These are phyloP conservation scores for Aspergillus novoparasiticus DNA, from an alignment of 2,329 filamentous ascomycete genomes.

Conservation along the genomic window DNA sequence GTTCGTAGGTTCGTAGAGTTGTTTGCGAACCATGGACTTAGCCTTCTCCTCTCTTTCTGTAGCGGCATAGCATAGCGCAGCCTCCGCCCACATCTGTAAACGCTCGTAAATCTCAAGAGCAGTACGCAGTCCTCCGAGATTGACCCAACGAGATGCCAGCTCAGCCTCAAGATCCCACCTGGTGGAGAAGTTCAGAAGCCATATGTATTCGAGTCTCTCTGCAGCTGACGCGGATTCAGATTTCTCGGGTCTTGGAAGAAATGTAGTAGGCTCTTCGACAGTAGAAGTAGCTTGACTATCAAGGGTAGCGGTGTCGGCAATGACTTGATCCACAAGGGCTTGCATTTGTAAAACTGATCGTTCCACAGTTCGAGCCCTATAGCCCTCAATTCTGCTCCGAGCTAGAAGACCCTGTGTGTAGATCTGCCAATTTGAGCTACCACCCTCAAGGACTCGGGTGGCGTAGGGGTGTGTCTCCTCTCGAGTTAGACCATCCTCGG, in stretches of 20 bases:
- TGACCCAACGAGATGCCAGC: conserved; percentile 88
- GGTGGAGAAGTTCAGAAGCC: conserved; percentile 79
- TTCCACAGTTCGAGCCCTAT: conserved; percentile 84
- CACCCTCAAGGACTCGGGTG: conserved; percentile 80
- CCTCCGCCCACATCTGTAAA: conserved; percentile 90
- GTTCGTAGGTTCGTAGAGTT: conserved; percentile 70
- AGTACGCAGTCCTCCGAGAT: conserved; percentile 81
- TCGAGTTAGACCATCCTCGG: conserved; percentile 80
- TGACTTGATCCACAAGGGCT: conserved; percentile 90
- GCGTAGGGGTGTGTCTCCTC: conserved; percentile 94
- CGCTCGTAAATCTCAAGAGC: conserved; percentile 96
- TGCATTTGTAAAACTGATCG: conserved; percentile 89
- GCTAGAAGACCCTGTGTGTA: conserved; percentile 93
- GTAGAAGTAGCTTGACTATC: conserved; percentile 38
- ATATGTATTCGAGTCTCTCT: conserved; percentile 79
- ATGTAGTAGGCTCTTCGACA: conserved; percentile 65
- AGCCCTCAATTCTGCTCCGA: conserved; percentile 84
- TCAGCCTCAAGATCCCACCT: conserved; percentile 95
- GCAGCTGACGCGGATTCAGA: conserved; percentile 73
- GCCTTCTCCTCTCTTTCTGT: conserved; percentile 84
- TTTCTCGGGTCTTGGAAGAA: conserved; percentile 75
- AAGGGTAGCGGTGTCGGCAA: conserved; percentile 72
- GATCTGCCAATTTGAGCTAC: conserved; percentile 95
- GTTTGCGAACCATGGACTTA: conserved; percentile 71
- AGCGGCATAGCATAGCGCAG: conserved; percentile 81